Evolutionary conservation across 495 filamentous ascomycete genomes (phyloP).

Genomic region (Talaromyces liani): DNA sequence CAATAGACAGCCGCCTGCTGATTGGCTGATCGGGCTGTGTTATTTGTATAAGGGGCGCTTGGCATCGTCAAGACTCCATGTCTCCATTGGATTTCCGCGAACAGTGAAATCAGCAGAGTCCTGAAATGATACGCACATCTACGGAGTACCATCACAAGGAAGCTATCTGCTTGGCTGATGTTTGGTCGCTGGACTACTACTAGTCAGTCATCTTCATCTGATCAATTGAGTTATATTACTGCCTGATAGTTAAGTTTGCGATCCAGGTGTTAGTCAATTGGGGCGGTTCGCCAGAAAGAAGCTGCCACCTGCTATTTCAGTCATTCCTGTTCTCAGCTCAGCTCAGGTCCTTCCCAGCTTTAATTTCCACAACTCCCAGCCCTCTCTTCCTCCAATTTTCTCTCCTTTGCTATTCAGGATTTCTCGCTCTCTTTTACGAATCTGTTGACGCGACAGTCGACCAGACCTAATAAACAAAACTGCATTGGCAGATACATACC

Average conservation of each 20-base stretch:
- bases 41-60: not conserved
- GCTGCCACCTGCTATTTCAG: not conserved
- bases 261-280: not conserved
- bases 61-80: constrained; percentile 5
- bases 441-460: not conserved
- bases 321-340: not conserved
- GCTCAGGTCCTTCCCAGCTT: not conserved
- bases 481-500: not conserved
- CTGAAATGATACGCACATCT: not conserved
- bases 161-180: not conserved
- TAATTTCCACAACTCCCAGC: not conserved
- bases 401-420: not conserved
- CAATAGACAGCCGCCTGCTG: not conserved
- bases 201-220: not conserved
- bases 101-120: not conserved
- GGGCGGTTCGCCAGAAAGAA: not conserved
- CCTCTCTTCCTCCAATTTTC: not conserved
- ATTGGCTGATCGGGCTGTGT: not conserved
- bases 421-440: not conserved
- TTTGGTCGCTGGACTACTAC: not conserved
- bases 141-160: not conserved
- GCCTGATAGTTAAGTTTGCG: not conserved
- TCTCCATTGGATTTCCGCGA: not conserved
- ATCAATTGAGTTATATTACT: not conserved
- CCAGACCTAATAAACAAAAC: not conserved